phyloP scores from a whole-genome alignment of 805 yeast species.

The Teunomyces stri region DNA sequence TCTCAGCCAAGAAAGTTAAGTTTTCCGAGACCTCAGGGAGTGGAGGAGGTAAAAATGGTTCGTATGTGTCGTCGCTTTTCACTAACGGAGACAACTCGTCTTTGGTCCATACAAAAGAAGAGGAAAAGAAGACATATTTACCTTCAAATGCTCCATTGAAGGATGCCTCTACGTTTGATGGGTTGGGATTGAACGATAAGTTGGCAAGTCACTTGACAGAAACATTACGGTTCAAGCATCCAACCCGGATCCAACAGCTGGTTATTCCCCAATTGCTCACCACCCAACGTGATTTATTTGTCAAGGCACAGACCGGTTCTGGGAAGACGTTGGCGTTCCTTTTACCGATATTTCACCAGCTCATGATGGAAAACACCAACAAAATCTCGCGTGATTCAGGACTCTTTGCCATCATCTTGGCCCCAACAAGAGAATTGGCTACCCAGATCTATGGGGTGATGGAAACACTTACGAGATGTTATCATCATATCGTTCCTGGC shows the following conservation, averaged over 20 bases:
- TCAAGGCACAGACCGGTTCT: constrained; percentile 97
- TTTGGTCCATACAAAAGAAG: constrained; percentile 50
- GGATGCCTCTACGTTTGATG: constrained; percentile 66
- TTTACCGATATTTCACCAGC: constrained; percentile 74
- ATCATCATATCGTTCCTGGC: constrained; percentile 91
- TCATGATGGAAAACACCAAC: constrained; percentile 51
- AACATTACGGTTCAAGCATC: constrained; percentile 55
- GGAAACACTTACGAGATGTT: constrained; percentile 67
- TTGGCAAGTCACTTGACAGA: constrained; percentile 55
- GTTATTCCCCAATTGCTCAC: constrained; percentile 63
- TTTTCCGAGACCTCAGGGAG: constrained; percentile 50
- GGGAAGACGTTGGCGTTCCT: constrained; percentile 92
- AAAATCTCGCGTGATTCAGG: constrained; percentile 66
- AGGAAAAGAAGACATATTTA: constrained; percentile 24
- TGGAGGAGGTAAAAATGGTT: constrained; percentile 53
- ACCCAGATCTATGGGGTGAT: constrained; percentile 82
- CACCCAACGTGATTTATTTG: constrained; percentile 63
- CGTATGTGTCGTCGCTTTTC: constrained; percentile 84
- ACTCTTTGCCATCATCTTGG: constrained; percentile 79
- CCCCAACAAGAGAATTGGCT: constrained; percentile 96
- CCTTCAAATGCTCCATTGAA: constrained; percentile 81
- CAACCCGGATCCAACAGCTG: constrained; percentile 84
- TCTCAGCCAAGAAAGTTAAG: constrained; percentile 35
- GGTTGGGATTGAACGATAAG: constrained; percentile 61
- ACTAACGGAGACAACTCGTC: constrained; percentile 45